Base-by-base conservation (phyloP, 2,329 filamentous ascomycete species). In the Trichoderma sp. region DNA sequence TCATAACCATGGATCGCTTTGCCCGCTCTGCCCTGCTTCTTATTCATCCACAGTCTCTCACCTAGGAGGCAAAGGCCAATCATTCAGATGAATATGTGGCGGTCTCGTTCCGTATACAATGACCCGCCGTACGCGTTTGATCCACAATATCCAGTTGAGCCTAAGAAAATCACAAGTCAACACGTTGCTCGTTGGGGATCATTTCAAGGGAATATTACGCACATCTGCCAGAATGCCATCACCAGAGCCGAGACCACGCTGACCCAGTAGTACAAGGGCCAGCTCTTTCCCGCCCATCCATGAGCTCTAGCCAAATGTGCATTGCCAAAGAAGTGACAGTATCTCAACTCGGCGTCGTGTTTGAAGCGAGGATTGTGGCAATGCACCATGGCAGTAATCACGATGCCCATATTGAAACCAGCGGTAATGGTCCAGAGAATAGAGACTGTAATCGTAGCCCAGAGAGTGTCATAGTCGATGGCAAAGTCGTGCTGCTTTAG, bases 251-350 rank as follows among this genome's bases (percentile, higher is more conserved):
- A 12, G 23, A 32, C 23, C 5, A 70, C 7, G 15, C 30, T 57
- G 59, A 12, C 15, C 58, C 68, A 64, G 20, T 23, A 64, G 23
- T 63, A 70, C 7, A 26, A 7, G 17, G 43, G 7, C 58, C 57
- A 55, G 11, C 9, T 11, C 32, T 30, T 32, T 55, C 20, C 47
- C 36, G 30, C 6, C 59, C 59, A 64, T 4, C 50, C 32, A 11
- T 20, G 32, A 6, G 8, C 3, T 17, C 32, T 12, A 6, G 58
- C 43, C 13, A 70, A 3, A 32, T 32, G 15, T n/a, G 5, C 12
- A 47, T 70, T 70, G 32, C 68, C 68, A 58, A 70, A 70, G 30
- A 70, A 57, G 17, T 30, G 30, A n/a, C 68, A 64, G 15, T 63
- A 70, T 7, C n/a, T 34, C 20, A 30, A 3, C 23, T 30, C 59